Base-by-base conservation (phyloP, 2,329 filamentous ascomycete species). In the Podosphaera fusca region DNA sequence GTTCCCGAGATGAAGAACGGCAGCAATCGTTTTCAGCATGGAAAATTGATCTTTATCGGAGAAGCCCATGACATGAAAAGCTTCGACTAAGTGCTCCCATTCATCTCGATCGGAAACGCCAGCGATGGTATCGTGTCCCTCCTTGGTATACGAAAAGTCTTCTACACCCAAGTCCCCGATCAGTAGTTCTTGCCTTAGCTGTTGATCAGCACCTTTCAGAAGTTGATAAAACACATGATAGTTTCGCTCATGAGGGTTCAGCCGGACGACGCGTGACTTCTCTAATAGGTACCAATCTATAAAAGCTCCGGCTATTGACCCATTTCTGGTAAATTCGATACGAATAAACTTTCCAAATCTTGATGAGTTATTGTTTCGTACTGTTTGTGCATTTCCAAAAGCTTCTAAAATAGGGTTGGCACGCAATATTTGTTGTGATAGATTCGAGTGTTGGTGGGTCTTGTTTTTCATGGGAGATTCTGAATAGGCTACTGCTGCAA, bases 211-310 rank as follows among this genome's bases (percentile, higher is more conserved):
- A 31, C 94, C 92, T 63, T 85, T 85, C 3, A 98, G 74, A 14
- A 98, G 76, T 69, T 98, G 94, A 67, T 98, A 98, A 69, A 98
- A 98, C 57, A 98, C 76, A 68, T 98, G 92, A 68, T 98, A 98
- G 66, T 94, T 98, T 56, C 92, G 81, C 71, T 98, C 92, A 58
- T 87, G 85, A 0, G 79, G 67, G 66, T 94, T 95, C 60, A 95
- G 79, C 47, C 82, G 83, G 29, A 98, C 90, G 6, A 98, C 92
- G 63, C 92, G 80, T n/a, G 92, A 98, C 70, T 98, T 98, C 67
- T 98, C 92, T 12, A 98, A 74, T 0, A 98, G 75, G 70, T 96
- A 98, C 92, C 92, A 98, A 68, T 98, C 89, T 62, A 98, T 96
- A 71, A 88, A 95, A 30, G 92, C 92, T 40, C 94, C 94, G 3